A percentile compares a stretch with the other conserved stretches of the same genome.
phyloP scores from a whole-genome alignment of 768 basidiomycete species.

The Rhodosporidiobolus odoratus region DNA sequence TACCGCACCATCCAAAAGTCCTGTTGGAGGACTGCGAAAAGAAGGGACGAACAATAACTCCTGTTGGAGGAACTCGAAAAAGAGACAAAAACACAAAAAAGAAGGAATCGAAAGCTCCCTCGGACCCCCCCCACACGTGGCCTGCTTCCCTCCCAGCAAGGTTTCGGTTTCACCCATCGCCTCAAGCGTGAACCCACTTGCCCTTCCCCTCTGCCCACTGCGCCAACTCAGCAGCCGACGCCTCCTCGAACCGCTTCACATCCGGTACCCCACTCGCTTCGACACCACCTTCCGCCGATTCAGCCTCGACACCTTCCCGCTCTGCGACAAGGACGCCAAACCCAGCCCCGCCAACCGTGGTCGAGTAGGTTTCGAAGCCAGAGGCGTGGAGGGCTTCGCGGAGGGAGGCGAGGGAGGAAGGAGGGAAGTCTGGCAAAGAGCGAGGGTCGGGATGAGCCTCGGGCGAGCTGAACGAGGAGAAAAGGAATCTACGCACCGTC shows the following conservation, averaged over 20 bases:
- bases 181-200: slow-evolving; percentile 34
- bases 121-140: background rate
- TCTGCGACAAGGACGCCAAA: slow-evolving; percentile 58
- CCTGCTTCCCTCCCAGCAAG: too few species aligned
- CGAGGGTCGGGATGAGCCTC: background rate
- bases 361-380: slow-evolving; percentile 77
- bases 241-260: slow-evolving; percentile 24
- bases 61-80: too few species aligned
- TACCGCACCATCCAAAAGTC: too few species aligned
- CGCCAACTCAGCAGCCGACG: slow-evolving; percentile 22
- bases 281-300: slow-evolving; percentile 37
- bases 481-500: slow-evolving; percentile 59
- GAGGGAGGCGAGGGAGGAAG: slow-evolving; percentile 58
- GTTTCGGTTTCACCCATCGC: background rate
- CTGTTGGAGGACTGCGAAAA: too few species aligned
- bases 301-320: background rate
- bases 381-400: slow-evolving; percentile 58
- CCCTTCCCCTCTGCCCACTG: slow-evolving; percentile 27
- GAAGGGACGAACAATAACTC: background rate
- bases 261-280: slow-evolving; percentile 28
- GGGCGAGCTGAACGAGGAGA: slow-evolving; percentile 1
- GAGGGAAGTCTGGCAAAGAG: slow-evolving; percentile 60
- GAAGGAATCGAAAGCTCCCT: background rate
- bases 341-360: slow-evolving; percentile 87
- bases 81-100: background rate